A percentile compares a stretch with the other conserved stretches of the same genome.
These are phyloP conservation scores for Sonneratia caseolaris DNA, from an alignment of 345 rosid genomes.

Conservation along the genomic window DNA sequence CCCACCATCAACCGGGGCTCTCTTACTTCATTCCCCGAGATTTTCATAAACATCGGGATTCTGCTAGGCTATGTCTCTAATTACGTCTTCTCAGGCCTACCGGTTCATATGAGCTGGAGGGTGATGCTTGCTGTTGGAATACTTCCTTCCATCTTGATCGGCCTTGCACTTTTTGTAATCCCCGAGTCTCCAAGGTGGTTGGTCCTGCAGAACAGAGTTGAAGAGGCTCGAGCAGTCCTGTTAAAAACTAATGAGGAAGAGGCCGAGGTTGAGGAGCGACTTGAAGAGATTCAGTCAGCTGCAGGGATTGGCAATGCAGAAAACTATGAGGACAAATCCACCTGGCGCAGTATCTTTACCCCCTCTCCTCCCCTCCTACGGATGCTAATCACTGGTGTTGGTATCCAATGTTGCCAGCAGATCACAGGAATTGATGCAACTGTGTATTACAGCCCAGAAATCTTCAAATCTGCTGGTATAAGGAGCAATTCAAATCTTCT, in stretches of 20 bases:
- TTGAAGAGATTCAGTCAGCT: constrained; percentile 59
- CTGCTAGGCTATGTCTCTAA: no score
- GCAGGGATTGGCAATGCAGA: constrained; percentile 35
- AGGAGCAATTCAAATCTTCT: constrained; percentile 49
- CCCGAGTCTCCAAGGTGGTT: no score
- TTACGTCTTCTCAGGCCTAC: no score
- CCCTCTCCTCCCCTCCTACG: constrained; percentile 57
- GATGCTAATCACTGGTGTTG: constrained; percentile 67
- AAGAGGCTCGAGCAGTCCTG: no score
- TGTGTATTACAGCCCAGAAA: constrained; percentile 78
- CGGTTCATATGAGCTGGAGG: no score
- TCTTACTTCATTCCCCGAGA: no score
- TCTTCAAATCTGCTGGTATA: constrained; percentile 56
- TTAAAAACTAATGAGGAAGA: constrained; percentile 27
- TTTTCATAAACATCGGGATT: no score
- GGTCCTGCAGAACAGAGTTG: no score
- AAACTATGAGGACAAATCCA: constrained; percentile 50
- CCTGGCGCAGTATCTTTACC: constrained; percentile 62
- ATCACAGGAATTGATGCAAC: constrained; percentile 73
- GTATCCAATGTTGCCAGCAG: constrained; percentile 88
- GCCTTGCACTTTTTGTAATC: no score
- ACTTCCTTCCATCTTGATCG: no score
- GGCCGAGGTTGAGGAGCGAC: constrained; percentile 66
- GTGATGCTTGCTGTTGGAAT: no score
- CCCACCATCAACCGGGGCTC: no score